A percentile compares a stretch with the other conserved stretches of the same genome.
These are phyloP conservation scores for Zanthoxylum bungeanum DNA, from an alignment of 345 rosid species.

Conservation along the genomic window DNA sequence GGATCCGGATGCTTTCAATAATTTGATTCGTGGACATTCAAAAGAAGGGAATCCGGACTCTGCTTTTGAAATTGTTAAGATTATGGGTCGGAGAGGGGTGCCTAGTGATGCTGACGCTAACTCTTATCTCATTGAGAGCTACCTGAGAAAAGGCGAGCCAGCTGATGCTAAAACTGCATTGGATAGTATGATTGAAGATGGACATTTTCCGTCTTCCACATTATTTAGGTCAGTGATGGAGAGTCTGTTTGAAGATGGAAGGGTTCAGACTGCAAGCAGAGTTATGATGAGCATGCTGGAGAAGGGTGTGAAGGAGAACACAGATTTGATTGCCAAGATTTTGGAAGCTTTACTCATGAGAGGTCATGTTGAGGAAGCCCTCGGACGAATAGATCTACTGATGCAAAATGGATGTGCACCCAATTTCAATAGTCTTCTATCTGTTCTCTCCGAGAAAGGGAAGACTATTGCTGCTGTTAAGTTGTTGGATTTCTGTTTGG, in stretches of 20 bases:
- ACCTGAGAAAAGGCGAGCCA: conserved; percentile 87
- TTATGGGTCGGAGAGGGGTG: conserved; percentile 76
- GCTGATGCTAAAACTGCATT: conserved; percentile 82
- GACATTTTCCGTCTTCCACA: conserved; percentile 64
- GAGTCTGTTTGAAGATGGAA: conserved; percentile 79
- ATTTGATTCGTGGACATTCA: conserved; percentile 67
- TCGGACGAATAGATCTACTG: conserved; percentile 75
- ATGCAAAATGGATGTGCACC: conserved; percentile 50
- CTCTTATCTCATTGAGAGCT: conserved; percentile 70
- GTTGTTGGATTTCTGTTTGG: conserved; percentile 68
- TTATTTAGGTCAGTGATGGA: conserved; percentile 79
- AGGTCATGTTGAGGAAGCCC: conserved; percentile 91
- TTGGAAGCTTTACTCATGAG: conserved; percentile 83
- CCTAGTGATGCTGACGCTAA: conserved; percentile 73
- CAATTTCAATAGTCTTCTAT: conserved; percentile 57
- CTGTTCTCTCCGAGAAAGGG: conserved; percentile 66
- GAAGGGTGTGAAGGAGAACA: conserved; percentile 68
- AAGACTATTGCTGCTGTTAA: conserved; percentile 84
- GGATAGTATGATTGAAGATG: conserved; percentile 86
- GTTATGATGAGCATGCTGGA: conserved; percentile 85
- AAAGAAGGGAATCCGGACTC: conserved; percentile 80
- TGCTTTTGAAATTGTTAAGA: conserved; percentile 78
- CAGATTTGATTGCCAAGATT: conserved; percentile 75
- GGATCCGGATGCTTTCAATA: conserved; percentile 70
- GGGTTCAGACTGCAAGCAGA: conserved; percentile 92